Base-by-base conservation (phyloP, 2,329 filamentous ascomycete genomes). In the Trichoderma lentiforme region DNA sequence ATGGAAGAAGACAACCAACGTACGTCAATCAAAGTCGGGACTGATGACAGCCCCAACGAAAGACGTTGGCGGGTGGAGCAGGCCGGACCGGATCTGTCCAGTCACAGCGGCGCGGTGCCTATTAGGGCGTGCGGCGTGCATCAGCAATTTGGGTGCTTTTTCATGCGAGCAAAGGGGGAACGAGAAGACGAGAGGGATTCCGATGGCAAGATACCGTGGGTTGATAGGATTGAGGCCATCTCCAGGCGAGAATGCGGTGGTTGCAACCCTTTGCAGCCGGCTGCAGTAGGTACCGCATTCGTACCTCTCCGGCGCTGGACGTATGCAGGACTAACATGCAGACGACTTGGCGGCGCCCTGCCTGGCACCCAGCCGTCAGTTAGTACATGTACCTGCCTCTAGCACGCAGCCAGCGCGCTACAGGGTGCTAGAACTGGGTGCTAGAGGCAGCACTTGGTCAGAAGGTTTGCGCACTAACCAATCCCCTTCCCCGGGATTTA, bases 401-500 rank as follows among this genome's bases (percentile, higher is more conserved):
- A 36, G 43, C 47, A 53, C 47, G 11, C 47, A 53, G 21, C 47
- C 47, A 24, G 21, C 47, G n/a, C 47, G n/a, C 47, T 53, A 53
- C 47, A 51, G 43, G n/a, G 43, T 51, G 43, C 43, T 51, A 47
- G 39, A 47, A 36, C 34, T 9, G 39, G 7, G 39, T 47, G 39
- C 43, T 51, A 51, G 43, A 53, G 47, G 39, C 21, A 53, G 47
- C 47, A 14, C 47, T 24, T 24, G 47, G 47, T 53, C 47, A 53
- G 47, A 53, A 53, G 47, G 47, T 21, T 53, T 53, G 21, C 21
- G 47, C 47, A 21, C 58, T 57, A 43, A 14, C 68, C 60, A 70
- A 64, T 70, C 68, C 68, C 68, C 68, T 70, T 51, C 60, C 68
- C 60, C 68, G 68, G 68, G 60, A 64, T 70, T 62, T 64, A 57